These are phyloP conservation scores for Ophiosphaerella herpotricha DNA, from an alignment of 2,329 filamentous ascomycete species.

Conservation along the genomic window DNA sequence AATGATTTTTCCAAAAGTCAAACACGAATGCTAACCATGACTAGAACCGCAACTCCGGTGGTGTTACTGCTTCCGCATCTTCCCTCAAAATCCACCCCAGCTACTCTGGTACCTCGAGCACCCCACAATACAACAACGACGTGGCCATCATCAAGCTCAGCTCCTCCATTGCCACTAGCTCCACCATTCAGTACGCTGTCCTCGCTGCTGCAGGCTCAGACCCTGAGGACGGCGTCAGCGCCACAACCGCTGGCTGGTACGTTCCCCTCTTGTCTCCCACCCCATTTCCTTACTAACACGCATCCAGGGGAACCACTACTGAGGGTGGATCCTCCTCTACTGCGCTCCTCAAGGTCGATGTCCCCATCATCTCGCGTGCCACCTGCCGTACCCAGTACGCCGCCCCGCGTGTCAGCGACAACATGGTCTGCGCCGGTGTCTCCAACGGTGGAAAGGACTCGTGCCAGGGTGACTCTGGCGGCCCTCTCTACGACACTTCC, in stretches of 20 bases:
- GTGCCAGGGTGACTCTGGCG: slow-evolving; percentile 40
- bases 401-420: slow-evolving; percentile 21
- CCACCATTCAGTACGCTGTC: slow-evolving; percentile 26
- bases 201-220: slow-evolving; percentile 29
- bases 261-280: not conserved
- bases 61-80: slow-evolving; percentile 22
- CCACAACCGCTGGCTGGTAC: slow-evolving; percentile 34
- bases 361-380: slow-evolving; percentile 33
- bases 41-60: slow-evolving; percentile 26
- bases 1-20: not conserved
- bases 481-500: slow-evolving; percentile 26
- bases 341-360: slow-evolving; percentile 32
- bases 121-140: slow-evolving; percentile 18
- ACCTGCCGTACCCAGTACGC: slow-evolving; percentile 27
- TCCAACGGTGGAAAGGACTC: slow-evolving; percentile 35
- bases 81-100: slow-evolving; percentile 24
- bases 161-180: slow-evolving; percentile 27
- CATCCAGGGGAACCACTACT: slow-evolving; percentile 21
- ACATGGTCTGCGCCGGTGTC: slow-evolving; percentile 36
- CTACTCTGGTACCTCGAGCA: slow-evolving; percentile 12
- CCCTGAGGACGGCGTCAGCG: slow-evolving; percentile 22
- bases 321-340: slow-evolving; percentile 11
- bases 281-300: slow-evolving; percentile 1
- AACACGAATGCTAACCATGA: not conserved
- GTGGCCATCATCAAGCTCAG: slow-evolving; percentile 34